Percentiles rank a stretch among this genome's conserved stretches.
phyloP scores from a whole-genome alignment of 2,329 filamentous ascomycete genomes.

The Septoria linicola region DNA sequence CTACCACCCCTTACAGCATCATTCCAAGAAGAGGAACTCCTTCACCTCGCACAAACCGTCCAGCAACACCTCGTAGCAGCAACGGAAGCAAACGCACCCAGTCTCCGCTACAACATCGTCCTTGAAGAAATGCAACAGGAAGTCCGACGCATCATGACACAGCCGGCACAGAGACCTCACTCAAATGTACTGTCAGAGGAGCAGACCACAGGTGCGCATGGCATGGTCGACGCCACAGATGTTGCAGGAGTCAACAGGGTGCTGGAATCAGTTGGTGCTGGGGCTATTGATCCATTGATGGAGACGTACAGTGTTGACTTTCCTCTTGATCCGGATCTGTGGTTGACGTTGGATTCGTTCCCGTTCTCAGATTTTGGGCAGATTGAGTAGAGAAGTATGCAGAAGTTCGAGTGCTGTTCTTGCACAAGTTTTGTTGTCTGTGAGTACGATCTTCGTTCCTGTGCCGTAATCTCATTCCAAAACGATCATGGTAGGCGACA shows the following conservation, averaged over 20 bases:
- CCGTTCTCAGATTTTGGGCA: conserved; percentile 29
- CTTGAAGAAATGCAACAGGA: conserved; percentile 53
- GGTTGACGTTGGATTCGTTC: conserved; percentile 34
- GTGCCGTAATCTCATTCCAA: no score
- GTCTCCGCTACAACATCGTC: conserved; percentile 53
- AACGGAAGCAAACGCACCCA: conserved; percentile 45
- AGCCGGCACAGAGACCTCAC: conserved; percentile 5
- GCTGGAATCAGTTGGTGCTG: conserved; percentile 8
- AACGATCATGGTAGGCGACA: no score
- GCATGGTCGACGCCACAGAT: not conserved
- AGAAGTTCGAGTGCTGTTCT: no score
- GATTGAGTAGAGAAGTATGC: no score
- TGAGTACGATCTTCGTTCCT: no score
- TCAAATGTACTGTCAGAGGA: not conserved
- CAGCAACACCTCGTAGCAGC: conserved; percentile 47
- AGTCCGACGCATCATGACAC: conserved; percentile 34
- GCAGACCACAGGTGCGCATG: not conserved
- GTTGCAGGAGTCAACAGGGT: not conserved
- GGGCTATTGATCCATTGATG: conserved; percentile 6
- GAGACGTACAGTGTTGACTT: conserved; percentile 26
- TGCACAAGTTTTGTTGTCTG: no score
- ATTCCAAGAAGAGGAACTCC: conserved; percentile 35
- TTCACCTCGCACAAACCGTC: conserved; percentile 49
- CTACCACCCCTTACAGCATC: conserved; percentile 17
- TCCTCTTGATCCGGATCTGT: conserved; percentile 33